Conservation (phyloP, 2,329 filamentous ascomycete genomes). For the Colletotrichum noveboracense region DNA sequence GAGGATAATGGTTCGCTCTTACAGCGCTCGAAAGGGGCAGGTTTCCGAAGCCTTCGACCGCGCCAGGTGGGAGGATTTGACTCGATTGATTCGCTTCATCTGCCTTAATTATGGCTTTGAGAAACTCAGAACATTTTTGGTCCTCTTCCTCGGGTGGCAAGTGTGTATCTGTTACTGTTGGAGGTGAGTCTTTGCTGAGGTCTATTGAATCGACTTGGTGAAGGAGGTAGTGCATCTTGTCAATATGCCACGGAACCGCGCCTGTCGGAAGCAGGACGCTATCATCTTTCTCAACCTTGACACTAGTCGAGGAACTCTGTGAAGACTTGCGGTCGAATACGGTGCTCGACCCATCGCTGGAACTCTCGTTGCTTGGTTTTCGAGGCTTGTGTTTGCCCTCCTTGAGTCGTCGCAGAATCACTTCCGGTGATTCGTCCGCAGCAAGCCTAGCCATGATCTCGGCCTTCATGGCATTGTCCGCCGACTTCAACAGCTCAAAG, state of each 20-base stretch:
- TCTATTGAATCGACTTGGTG: background rate
- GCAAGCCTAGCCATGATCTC: background rate
- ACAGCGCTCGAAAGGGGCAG: conserved; percentile 3
- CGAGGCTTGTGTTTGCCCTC: background rate
- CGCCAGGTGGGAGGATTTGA: background rate
- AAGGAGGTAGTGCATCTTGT: conserved; percentile 14
- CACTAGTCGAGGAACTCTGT: background rate
- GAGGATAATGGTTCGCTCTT: conserved; percentile 1
- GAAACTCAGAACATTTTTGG: background rate
- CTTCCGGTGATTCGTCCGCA: background rate
- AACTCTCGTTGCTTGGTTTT: background rate
- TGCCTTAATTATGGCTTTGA: background rate
- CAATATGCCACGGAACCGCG: background rate
- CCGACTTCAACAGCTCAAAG: background rate
- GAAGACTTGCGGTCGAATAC: background rate
- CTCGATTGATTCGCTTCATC: background rate
- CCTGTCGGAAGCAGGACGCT: background rate
- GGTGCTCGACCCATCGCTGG: background rate
- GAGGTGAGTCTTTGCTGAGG: background rate
- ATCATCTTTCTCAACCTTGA: background rate
- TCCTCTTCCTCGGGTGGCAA: background rate
- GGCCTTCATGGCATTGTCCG: background rate
- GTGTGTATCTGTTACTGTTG: background rate
- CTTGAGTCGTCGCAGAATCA: background rate
- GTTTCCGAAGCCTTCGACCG: conserved; percentile 10